These are phyloP conservation scores for Aspergillus bombycis DNA, from an alignment of 2,329 filamentous ascomycete genomes.

Conservation along the genomic window DNA sequence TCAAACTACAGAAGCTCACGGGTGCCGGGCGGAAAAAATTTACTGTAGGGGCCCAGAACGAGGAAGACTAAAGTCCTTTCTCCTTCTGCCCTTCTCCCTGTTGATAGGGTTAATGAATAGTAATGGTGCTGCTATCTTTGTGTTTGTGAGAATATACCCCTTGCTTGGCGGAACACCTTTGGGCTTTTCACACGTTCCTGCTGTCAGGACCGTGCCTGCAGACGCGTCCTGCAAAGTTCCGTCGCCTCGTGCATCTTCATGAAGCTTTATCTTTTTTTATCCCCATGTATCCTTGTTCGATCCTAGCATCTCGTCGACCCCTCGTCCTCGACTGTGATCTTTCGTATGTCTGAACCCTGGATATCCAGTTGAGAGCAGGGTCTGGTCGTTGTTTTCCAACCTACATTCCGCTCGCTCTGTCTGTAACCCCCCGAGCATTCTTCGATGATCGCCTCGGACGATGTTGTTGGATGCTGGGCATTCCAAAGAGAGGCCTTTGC, in stretches of 20 bases:
- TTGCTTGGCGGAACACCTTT: conserved; percentile 31
- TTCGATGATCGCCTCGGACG: conserved; percentile 23
- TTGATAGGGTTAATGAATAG: conserved; percentile 29
- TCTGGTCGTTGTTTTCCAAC: conserved; percentile 16
- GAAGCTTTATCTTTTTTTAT: conserved; percentile 25
- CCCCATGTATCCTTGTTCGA: conserved; percentile 22
- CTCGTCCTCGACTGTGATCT: conserved; percentile 19
- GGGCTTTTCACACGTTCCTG: conserved; percentile 41
- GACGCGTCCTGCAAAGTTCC: conserved; percentile 31
- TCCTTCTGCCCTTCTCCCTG: conserved; percentile 36
- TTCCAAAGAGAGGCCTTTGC: conserved; percentile 37
- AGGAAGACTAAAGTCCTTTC: conserved; percentile 55
- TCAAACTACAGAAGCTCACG: conserved; percentile 85
- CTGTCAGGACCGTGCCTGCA: conserved; percentile 33
- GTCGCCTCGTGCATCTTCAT: conserved; percentile 32
- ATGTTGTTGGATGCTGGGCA: conserved; percentile 33
- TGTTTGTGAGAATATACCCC: conserved; percentile 27
- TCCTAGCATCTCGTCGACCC: conserved; percentile 21
- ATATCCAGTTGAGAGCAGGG: conserved; percentile 21
- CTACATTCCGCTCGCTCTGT: conserved; percentile 38
- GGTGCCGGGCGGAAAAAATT: conserved; percentile 83
- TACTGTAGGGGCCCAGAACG: conserved; percentile 73
- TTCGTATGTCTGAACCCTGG: conserved; percentile 20
- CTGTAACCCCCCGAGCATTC: conserved; percentile 38
- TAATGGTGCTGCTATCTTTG: conserved; percentile 23